phyloP scores from a whole-genome alignment of 2,329 filamentous ascomycete species.

The Penicillium glabrum region DNA sequence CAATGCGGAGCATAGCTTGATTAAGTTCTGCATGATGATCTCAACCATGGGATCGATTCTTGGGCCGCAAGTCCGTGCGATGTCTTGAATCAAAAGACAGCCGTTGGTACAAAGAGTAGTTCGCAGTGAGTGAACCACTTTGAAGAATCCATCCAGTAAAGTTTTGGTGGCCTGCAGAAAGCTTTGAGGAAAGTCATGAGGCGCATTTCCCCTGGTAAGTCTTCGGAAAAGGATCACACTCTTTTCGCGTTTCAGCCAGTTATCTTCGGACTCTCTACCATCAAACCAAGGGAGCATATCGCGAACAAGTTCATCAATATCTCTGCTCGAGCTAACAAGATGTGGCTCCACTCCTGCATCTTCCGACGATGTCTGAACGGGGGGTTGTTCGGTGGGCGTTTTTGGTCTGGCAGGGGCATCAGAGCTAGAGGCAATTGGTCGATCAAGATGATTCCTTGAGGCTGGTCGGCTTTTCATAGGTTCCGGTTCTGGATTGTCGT shows the following conservation, averaged over 20 bases:
- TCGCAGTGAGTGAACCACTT: conserved; percentile 76
- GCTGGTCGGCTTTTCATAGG: conserved; percentile 17
- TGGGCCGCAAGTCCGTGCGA: conserved; percentile 73
- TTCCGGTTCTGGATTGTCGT: conserved; percentile 17
- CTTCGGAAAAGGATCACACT: conserved; percentile 72
- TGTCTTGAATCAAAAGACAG: conserved; percentile 79
- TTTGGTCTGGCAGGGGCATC: conserved; percentile 36
- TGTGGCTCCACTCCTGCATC: conserved; percentile 72
- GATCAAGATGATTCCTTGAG: conserved; percentile 21
- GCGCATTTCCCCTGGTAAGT: conserved; percentile 79
- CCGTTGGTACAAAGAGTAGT: conserved; percentile 89
- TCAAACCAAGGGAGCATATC: conserved; percentile 83
- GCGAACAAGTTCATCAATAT: conserved; percentile 83
- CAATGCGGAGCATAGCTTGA: conserved; percentile 84
- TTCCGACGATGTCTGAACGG: conserved; percentile 42
- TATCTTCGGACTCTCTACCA: conserved; percentile 83
- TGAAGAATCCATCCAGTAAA: conserved; percentile 84
- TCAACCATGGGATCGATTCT: conserved; percentile 87
- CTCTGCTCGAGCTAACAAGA: conserved; percentile 79
- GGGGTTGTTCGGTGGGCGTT: conserved; percentile 15
- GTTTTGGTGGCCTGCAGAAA: conserved; percentile 71
- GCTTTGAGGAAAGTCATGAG: conserved; percentile 69
- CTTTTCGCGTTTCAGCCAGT: conserved; percentile 87
- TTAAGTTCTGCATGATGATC: conserved; percentile 80
- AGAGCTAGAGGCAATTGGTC: conserved; percentile 12